Base-by-base conservation (phyloP, 2,329 filamentous ascomycete genomes). In the Talaromyces amestolkiae region DNA sequence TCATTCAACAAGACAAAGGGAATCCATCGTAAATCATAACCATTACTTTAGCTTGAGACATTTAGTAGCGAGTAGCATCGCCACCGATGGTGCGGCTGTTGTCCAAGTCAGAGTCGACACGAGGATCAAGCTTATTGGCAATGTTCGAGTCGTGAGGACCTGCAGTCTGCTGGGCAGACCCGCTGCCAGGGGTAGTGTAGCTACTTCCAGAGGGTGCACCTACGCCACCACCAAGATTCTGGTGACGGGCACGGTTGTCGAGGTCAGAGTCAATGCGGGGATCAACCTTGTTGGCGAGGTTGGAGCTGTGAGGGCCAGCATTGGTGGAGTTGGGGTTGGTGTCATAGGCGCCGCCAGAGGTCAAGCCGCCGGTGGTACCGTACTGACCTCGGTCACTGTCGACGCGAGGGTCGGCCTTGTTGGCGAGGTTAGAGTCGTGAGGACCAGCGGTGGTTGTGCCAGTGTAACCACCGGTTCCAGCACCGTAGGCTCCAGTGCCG, bases 111-210 rank as follows among this genome's bases (percentile, higher is more conserved):
- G 80, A 83, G 71, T 86, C 83, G 53, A 85, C 76, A n/a, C 83
- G 78, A n/a, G 84, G 84, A 69, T 86, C 84, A 8, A 75, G 74
- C 35, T 83, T 81, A 73, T 86, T 86, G 19, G 77, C 75, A 11
- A 77, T 7, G 59, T 80, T 78, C 10, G 76, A 79, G 64, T 68
- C 69, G 71, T 85, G 82, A 17, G 80, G 80, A 9, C 83, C 82
- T 54, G 70, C 58, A 43, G 63, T 71, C 17, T 47, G 65, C 37
- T 58, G 54, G 5, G 68, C 61, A 35, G 2, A 49, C 35, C 68
- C 67, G 54, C 63, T 65, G 39, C 65, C 67, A 19, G 59, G 65
- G 10, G 70, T 61, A 5, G 53, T 53, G 43, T 68, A 66, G 56
- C 66, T 69, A 43, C 63, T 66, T 49, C 64, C 61, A 22, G 47